Percentiles rank a stretch among this genome's conserved stretches.
Evolutionary conservation across 306 rosid species (phyloP).

Genomic region (Quercus mongolica): DNA sequence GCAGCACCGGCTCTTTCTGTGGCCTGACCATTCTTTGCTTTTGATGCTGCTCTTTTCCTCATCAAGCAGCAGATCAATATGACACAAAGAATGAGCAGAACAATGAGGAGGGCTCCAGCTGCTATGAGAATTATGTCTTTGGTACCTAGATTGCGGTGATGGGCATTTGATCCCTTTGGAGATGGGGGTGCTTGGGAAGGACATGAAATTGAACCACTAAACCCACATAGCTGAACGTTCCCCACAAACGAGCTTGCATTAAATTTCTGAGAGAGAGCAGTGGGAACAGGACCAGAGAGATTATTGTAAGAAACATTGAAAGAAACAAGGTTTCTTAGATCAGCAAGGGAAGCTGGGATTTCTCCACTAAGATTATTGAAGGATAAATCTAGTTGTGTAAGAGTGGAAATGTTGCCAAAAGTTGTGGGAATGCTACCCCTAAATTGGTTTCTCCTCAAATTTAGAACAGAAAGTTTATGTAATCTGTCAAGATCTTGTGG

Average conservation of each 20-base stretch:
- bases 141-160: conserved; percentile 55
- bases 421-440: conserved; percentile 57
- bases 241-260: conserved; percentile 73
- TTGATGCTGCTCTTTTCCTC: conserved; percentile 49
- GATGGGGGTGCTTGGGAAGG: conserved; percentile 53
- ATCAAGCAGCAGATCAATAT: conserved; percentile 59
- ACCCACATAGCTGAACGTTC: conserved; percentile 74
- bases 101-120: conserved; percentile 62
- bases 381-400: conserved; percentile 69
- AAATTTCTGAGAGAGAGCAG: conserved; percentile 49
- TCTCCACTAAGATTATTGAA: conserved; percentile 61
- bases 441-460: conserved; percentile 51
- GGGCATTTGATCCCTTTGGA: conserved; percentile 23
- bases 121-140: conserved; percentile 80
- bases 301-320: conserved; percentile 77
- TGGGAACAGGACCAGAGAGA: conserved; percentile 80
- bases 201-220: conserved; percentile 52
- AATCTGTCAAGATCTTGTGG: conserved; percentile 48
- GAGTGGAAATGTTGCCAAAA: conserved; percentile 58
- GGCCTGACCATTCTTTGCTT: conserved; percentile 37
- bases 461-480: conserved; percentile 56
- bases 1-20: conserved; percentile 29
- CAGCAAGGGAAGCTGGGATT: conserved; percentile 59
- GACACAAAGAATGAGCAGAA: conserved; percentile 53
- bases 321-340: conserved; percentile 37